Conservation (phyloP, 2,329 filamentous ascomycete genomes). For the Penicillium sp. region DNA sequence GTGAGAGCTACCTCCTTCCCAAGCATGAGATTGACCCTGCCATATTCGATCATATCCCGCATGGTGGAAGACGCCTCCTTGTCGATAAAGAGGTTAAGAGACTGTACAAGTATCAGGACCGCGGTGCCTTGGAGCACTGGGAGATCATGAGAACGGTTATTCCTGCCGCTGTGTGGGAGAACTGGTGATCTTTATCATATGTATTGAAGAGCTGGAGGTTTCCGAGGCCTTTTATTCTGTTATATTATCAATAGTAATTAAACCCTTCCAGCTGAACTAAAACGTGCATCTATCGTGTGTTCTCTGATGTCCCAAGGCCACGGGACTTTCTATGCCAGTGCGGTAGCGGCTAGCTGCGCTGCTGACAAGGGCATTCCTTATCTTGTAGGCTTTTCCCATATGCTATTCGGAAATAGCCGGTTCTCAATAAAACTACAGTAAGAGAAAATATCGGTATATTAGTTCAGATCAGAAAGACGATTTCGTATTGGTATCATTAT, state of each 20-base stretch:
- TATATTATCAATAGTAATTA: slow-evolving; percentile 1
- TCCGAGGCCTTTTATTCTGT: background rate
- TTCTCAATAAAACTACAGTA: no score
- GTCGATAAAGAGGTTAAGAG: slow-evolving; percentile 55
- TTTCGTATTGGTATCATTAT: slow-evolving; percentile 29
- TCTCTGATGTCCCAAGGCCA: background rate
- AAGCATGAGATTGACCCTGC: slow-evolving; percentile 60
- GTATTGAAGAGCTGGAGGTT: background rate
- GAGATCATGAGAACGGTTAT: slow-evolving; percentile 81
- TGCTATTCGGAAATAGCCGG: no score
- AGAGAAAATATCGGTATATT: no score
- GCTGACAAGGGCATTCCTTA: background rate
- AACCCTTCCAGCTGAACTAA: background rate
- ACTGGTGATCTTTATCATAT: slow-evolving; percentile 58
- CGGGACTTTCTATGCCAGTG: background rate
- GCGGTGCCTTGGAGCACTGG: slow-evolving; percentile 83
- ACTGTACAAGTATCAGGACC: slow-evolving; percentile 66
- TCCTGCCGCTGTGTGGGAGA: slow-evolving; percentile 75
- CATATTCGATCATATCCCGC: slow-evolving; percentile 42
- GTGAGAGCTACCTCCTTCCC: slow-evolving; percentile 67
- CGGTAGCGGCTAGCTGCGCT: no score
- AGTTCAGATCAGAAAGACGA: slow-evolving; percentile 12
- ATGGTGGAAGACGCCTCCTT: slow-evolving; percentile 37
- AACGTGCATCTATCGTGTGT: background rate
- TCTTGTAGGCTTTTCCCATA: background rate